A percentile compares a stretch with the other conserved stretches of the same genome.
phyloP scores from a whole-genome alignment of 2,329 filamentous ascomycete genomes.

The Hymenoscyphus salicellus region DNA sequence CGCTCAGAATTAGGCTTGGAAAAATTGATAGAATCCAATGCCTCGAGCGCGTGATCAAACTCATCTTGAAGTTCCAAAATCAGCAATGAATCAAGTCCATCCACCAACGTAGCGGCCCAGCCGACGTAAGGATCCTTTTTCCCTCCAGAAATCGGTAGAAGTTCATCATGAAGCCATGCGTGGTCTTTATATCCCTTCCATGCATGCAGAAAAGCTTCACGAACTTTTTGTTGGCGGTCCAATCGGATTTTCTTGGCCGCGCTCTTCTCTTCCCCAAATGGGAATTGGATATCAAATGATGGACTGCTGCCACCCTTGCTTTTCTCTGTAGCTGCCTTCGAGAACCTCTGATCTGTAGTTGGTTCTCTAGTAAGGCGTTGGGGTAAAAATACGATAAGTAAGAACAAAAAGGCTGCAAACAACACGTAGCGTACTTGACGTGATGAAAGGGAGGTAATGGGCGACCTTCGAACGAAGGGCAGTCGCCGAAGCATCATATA shows the following conservation, averaged over 20 bases:
- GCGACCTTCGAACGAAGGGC: neutral
- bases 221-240: neutral
- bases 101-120: slow-evolving; percentile 83
- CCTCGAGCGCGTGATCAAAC: slow-evolving; percentile 70
- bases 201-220: slow-evolving; percentile 20
- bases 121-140: slow-evolving; percentile 79
- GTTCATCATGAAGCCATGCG: slow-evolving; percentile 82
- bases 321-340: neutral
- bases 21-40: slow-evolving; percentile 43
- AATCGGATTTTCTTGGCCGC: neutral
- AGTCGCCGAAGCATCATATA: slow-evolving; percentile 3
- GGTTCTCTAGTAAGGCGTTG: neutral
- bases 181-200: slow-evolving; percentile 77
- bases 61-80: slow-evolving; percentile 75
- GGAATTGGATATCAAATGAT: neutral
- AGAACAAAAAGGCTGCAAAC: neutral
- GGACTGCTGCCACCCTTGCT: neutral
- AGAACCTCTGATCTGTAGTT: neutral
- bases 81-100: slow-evolving; percentile 77
- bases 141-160: slow-evolving; percentile 65
- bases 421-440: slow-evolving; percentile 4
- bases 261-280: neutral
- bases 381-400: neutral
- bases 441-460: neutral
- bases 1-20: slow-evolving; percentile 15